Evolutionary conservation across 108 stramenopile species (phyloP).

Genomic region (Mediolabrus comicus): DNA sequence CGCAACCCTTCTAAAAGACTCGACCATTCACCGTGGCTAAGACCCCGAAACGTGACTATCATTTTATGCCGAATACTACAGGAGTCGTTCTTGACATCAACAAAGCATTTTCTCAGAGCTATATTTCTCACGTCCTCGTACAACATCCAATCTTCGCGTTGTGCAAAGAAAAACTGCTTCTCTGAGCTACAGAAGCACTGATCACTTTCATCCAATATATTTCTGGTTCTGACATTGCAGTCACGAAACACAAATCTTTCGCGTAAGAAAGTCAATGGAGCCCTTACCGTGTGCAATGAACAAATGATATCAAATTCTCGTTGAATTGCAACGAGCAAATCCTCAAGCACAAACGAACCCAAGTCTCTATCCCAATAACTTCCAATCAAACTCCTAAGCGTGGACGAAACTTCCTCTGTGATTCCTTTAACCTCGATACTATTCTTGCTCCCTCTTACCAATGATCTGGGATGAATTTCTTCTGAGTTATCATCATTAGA

Average conservation of each 20-base stretch:
- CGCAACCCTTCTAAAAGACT: slow-evolving; percentile 18
- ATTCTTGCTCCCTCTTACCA: slow-evolving; percentile 11
- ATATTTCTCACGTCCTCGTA: slow-evolving; percentile 13
- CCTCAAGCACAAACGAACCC: not conserved
- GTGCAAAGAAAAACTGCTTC: slow-evolving; percentile 15
- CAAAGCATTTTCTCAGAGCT: slow-evolving; percentile 8
- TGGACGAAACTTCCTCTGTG: not conserved
- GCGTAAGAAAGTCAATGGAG: slow-evolving; percentile 17
- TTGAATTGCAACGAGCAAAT: slow-evolving; percentile 1
- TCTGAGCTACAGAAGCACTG: slow-evolving; percentile 6
- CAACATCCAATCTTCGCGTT: slow-evolving; percentile 3
- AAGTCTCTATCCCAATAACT: slow-evolving; percentile 22
- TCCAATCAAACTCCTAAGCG: slow-evolving; percentile 3
- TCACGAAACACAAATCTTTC: slow-evolving; percentile 23
- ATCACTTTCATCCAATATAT: not conserved
- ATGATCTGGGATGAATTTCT: slow-evolving; percentile 22
- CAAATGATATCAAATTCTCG: slow-evolving; percentile 8
- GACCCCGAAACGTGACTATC: slow-evolving; percentile 17
- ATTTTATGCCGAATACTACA: slow-evolving; percentile 16
- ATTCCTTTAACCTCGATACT: not conserved
- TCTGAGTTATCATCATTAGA: not conserved
- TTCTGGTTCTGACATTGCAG: not conserved
- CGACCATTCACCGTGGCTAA: slow-evolving; percentile 13
- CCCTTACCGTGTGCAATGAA: slow-evolving; percentile 3
- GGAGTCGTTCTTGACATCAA: not conserved